Percentiles rank a stretch among this genome's conserved stretches.
Conservation (phyloP, 805 yeast genomes). For the Starmerella cellae region DNA sequence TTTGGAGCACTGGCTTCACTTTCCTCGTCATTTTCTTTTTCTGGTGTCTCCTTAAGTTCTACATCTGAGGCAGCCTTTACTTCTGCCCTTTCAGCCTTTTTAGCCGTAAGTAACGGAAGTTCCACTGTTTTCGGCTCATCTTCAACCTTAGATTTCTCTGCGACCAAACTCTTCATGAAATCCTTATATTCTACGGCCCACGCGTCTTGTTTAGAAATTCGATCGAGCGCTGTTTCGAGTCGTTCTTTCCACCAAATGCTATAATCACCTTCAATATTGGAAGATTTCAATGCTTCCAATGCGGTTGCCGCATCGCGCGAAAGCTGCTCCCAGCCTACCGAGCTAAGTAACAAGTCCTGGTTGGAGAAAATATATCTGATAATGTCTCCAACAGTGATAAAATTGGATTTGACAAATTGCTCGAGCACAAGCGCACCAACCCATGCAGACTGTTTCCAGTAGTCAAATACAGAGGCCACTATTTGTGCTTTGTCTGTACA, state of each 20-base stretch:
- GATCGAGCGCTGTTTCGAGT: conserved; percentile 11
- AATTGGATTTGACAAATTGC: conserved; percentile 35
- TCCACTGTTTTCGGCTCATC: no score
- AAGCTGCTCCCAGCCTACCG: conserved; percentile 25
- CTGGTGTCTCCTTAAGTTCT: no score
- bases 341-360: conserved; percentile 16
- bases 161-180: no score
- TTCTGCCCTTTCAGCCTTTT: no score
- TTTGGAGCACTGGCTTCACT: no score
- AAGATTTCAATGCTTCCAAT: conserved; percentile 1
- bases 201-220: conserved; percentile 1
- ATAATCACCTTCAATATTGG: conserved; percentile 16
- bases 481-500: conserved; percentile 29
- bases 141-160: no score
- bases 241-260: conserved; percentile 20
- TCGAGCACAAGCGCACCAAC: conserved; percentile 50
- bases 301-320: conserved; percentile 9
- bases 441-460: conserved; percentile 55
- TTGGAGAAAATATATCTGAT: conserved; percentile 34
- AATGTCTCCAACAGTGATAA: conserved; percentile 34
- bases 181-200: no score
- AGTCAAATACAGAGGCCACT: conserved; percentile 43
- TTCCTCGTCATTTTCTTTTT: no score
- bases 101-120: no score
- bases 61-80: no score